A percentile compares a stretch with the other conserved stretches of the same genome.
phyloP scores from a whole-genome alignment of 2,329 filamentous ascomycete species.

The Scolecobasidium constrictum region DNA sequence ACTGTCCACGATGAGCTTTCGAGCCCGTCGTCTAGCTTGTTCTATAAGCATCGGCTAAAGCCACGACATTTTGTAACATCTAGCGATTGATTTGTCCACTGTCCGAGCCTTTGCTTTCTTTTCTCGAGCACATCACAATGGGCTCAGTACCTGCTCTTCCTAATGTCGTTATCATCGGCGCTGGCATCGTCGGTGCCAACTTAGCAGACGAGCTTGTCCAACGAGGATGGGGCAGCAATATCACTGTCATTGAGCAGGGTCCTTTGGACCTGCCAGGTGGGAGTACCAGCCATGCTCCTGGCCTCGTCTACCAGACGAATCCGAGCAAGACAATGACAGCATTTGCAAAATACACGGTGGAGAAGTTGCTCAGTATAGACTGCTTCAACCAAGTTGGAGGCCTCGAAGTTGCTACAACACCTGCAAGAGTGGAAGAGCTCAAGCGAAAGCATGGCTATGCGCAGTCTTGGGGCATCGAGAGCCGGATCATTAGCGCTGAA shows the following conservation, averaged over 20 bases:
- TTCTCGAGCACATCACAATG: too few relatives aligned
- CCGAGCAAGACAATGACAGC: constrained; percentile 45
- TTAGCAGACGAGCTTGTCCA: constrained; percentile 52
- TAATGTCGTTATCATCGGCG: constrained; percentile 49
- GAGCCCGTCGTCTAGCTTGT: too few relatives aligned
- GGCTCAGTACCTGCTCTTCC: background rate
- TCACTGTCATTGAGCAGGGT: constrained; percentile 55
- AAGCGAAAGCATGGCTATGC: constrained; percentile 53
- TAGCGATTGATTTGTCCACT: too few relatives aligned
- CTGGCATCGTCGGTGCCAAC: constrained; percentile 54
- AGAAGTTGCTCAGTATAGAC: constrained; percentile 46
- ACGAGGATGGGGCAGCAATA: constrained; percentile 47
- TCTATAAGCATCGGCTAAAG: too few relatives aligned
- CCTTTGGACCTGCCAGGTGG: constrained; percentile 52
- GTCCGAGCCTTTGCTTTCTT: too few relatives aligned
- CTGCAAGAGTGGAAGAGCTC: constrained; percentile 46
- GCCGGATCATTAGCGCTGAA: constrained; percentile 39
- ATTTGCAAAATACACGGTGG: constrained; percentile 50
- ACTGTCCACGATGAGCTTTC: too few relatives aligned
- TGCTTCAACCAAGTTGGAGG: constrained; percentile 56
- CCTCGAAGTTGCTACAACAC: constrained; percentile 51
- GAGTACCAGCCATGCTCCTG: constrained; percentile 55
- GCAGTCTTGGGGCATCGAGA: constrained; percentile 49
- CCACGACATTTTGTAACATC: too few relatives aligned
- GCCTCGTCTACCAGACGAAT: constrained; percentile 54